These are phyloP conservation scores for Penicillium paxilli DNA, from an alignment of 495 filamentous ascomycete species.

Conservation along the genomic window DNA sequence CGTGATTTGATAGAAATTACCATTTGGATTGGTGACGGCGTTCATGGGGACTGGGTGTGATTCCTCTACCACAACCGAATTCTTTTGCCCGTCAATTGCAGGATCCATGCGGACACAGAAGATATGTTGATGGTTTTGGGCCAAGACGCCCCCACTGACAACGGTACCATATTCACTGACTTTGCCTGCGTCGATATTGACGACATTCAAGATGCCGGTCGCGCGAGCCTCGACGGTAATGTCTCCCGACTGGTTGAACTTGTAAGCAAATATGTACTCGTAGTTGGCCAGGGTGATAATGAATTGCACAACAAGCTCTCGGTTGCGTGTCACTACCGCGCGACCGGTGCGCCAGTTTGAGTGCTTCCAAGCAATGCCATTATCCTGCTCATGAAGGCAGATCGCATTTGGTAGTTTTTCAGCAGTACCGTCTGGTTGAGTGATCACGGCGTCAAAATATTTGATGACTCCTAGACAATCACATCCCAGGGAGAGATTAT, in stretches of 20 bases:
- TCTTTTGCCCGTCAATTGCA: constrained; percentile 71
- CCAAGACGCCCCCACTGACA: constrained; percentile 84
- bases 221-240: constrained; percentile 80
- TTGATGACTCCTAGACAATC: constrained; percentile 70
- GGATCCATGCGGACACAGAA: constrained; percentile 91
- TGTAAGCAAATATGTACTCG: constrained; percentile 85
- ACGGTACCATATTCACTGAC: constrained; percentile 72
- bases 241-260: constrained; percentile 85
- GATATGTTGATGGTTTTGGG: constrained; percentile 84
- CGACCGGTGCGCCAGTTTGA: constrained; percentile 69
- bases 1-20: constrained; percentile 70
- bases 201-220: constrained; percentile 84
- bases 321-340: constrained; percentile 60
- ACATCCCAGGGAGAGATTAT: constrained; percentile 69
- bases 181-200: constrained; percentile 73
- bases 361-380: constrained; percentile 70
- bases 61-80: constrained; percentile 72
- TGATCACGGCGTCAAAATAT: constrained; percentile 63
- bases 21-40: constrained; percentile 73
- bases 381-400: constrained; percentile 71
- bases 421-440: constrained; percentile 54
- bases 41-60: constrained; percentile 71
- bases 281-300: constrained; percentile 84
- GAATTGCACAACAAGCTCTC: constrained; percentile 69
- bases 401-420: constrained; percentile 61